Base-by-base conservation (phyloP, 176 grass and related monocot genomes). In the Carex parvula region DNA sequence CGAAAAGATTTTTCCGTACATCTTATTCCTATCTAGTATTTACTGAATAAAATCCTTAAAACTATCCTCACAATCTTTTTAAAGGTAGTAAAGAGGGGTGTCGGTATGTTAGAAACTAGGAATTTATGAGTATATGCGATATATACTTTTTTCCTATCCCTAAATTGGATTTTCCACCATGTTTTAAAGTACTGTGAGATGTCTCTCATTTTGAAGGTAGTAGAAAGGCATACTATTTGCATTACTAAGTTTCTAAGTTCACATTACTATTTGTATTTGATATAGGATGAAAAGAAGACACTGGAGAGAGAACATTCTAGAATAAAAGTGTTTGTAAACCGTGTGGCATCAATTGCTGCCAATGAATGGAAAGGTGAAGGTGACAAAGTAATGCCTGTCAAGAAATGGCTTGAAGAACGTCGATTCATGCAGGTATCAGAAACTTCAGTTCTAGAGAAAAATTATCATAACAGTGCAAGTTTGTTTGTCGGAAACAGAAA, bases 361-460 rank as follows among this genome's bases (percentile, higher is more conserved):
- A 95, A 93, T 35, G 96, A 91, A 80, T 95, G 92, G 96, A 98
- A 94, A 85, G 89, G 93, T 5, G 91, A 93, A 70, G 82, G 74
- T 52, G 88, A 89, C 18, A 94, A 89, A 81, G 68, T 93, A 48
- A 95, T 90, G 87, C 89, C 96, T 17, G 88, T 93, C 48, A 95
- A 95, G 83, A 90, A 90, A 79, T 98, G 96, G 96, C 86, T 98
- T 22, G 92, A 95, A 46, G 96, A 98, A 88, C 88, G 91, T 75
- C 91, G 85, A 80, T 85, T 93, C 48, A 76, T 98, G 10, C 96
- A 95, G 89, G 96, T 98, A 84, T 17, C 44, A 53, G 44, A 53
- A 70, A 39, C 18, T 70, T 39, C 9, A 53, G 70, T 75, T 75
- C 8, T 11, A 71, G 33, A 39, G 4, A 35, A 35, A 52, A 74